Conservation (phyloP, 768 basidiomycete species). For the Hysterangium stoloniferum region DNA sequence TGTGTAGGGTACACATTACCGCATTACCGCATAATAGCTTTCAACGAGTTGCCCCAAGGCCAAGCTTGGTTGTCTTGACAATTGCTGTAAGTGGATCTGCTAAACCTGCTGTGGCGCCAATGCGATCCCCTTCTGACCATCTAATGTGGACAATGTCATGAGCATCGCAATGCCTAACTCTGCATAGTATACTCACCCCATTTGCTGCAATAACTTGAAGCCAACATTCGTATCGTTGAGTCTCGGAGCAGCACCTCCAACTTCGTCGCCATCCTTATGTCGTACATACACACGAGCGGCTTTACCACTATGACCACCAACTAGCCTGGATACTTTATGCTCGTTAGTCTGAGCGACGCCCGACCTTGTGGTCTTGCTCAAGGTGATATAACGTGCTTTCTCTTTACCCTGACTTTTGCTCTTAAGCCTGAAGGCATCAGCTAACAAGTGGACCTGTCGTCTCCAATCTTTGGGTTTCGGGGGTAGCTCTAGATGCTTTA, state of each 20-base stretch:
- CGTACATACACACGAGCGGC: conserved; percentile 21
- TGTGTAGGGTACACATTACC: no score
- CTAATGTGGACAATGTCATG: no score
- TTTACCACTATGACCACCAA: conserved; percentile 26
- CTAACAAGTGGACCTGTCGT: conserved; percentile 72
- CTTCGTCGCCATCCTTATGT: conserved; percentile 79
- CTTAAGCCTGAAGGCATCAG: conserved; percentile 68
- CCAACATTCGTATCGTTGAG: conserved; percentile 77
- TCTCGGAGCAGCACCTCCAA: conserved; percentile 82
- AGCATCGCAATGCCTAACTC: conserved; percentile 2
- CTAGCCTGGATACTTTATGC: conserved; percentile 41
- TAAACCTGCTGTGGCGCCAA: conserved; percentile 60
- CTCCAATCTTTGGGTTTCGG: conserved; percentile 70
- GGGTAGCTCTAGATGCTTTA: conserved; percentile 56
- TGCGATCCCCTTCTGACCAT: conserved; percentile 75
- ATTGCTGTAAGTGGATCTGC: conserved; percentile 74
- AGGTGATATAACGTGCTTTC: conserved; percentile 61
- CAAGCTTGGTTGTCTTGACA: conserved; percentile 80
- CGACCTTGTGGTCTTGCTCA: conserved; percentile 59
- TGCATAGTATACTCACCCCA: conserved; percentile 58
- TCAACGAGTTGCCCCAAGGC: conserved; percentile 53
- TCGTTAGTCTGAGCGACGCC: conserved; percentile 53
- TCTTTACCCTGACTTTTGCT: conserved; percentile 72
- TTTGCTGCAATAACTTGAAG: conserved; percentile 76
- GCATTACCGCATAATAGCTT: neutral